These are phyloP conservation scores for Hemileccinum impolitum DNA, from an alignment of 768 basidiomycete species.

Conservation along the genomic window DNA sequence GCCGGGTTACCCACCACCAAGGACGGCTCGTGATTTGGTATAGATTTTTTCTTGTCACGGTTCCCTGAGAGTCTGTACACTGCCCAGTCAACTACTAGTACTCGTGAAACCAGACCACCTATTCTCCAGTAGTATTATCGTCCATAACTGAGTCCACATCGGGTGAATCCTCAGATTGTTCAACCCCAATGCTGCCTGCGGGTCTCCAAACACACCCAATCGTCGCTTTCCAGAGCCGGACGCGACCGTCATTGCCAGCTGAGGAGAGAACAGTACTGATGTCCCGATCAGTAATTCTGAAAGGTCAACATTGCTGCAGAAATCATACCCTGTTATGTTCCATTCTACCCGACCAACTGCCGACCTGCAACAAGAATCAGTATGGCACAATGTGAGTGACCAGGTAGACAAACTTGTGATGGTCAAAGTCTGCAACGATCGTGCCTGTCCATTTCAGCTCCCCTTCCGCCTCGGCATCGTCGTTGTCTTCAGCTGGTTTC, in stretches of 20 bases:
- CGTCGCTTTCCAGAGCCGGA: slow-evolving; percentile 83
- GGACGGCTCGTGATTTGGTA: neutral
- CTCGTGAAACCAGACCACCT: neutral
- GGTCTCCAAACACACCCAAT: slow-evolving; percentile 82
- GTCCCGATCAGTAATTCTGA: slow-evolving; percentile 1
- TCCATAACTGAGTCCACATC: slow-evolving; percentile 46
- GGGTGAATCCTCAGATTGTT: slow-evolving; percentile 57
- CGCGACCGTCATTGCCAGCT: slow-evolving; percentile 77
- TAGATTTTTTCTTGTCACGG: neutral
- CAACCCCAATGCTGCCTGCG: slow-evolving; percentile 78
- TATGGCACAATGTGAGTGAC: neutral
- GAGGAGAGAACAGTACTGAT: slow-evolving; percentile 76
- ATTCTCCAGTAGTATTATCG: slow-evolving; percentile 36
- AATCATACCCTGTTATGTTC: slow-evolving; percentile 78
- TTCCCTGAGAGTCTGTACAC: neutral
- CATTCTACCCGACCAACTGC: slow-evolving; percentile 87
- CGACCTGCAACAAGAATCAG: slow-evolving; percentile 41
- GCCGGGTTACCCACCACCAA: too few species aligned
- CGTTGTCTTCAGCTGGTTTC: slow-evolving; percentile 50
- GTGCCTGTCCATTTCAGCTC: slow-evolving; percentile 63
- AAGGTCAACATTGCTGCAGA: neutral
- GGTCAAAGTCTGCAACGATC: slow-evolving; percentile 82
- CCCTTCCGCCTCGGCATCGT: slow-evolving; percentile 42
- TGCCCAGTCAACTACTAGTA: neutral
- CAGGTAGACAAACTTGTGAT: slow-evolving; percentile 57